Base-by-base conservation (phyloP, 495 filamentous ascomycete genomes). In the Cercophora scortea region DNA sequence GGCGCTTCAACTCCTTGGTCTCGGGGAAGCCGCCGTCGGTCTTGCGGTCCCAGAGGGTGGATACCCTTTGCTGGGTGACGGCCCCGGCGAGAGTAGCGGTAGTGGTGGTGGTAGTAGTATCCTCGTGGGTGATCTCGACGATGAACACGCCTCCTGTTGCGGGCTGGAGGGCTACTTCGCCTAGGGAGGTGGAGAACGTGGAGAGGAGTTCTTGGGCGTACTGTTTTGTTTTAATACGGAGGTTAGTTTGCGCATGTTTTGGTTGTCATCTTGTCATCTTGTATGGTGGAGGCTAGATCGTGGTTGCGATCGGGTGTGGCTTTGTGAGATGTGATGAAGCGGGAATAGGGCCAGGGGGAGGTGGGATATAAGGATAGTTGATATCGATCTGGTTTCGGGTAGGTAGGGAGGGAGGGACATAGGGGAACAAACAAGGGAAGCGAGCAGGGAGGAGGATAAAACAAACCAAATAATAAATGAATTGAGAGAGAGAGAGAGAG, bases 161-260 rank as follows among this genome's bases (percentile, higher is more conserved):
- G 0, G 93, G 93, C 40, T 92, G 79, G 0, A 98, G 82, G n/a
- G 93, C 81, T 12, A 98, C 85, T 68, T 97, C 92, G 43, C 92
- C 90, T 0, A 98, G 77, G 50, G 83, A 76, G 11, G 83, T 90
- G 47, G 79, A 77, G 74, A 98, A 98, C 7, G 93, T 98, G n/a
- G 89, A 93, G 53, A 98, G 84, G 49, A 98, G 88, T 71, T 98
- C 93, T 81, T 98, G 93, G 42, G 87, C 90, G 71, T 87, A 96
- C 89, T 95, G 19, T 48, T 4, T 32, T 25, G 43, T 7, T 36
- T 2, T 8, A 38, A 11, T 13, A 11, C 3, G 13, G 2, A 2
- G 8, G 36, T 38, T 38, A 3, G 13, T 38, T 38, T 38, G 36
- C 11, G 11, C 6, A 36, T 36, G 36, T 38, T 38, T 45, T 45